A percentile compares a stretch with the other conserved stretches of the same genome.
Conservation (phyloP, 2,329 filamentous ascomycete genomes). For the Lachnellula hyalina region DNA sequence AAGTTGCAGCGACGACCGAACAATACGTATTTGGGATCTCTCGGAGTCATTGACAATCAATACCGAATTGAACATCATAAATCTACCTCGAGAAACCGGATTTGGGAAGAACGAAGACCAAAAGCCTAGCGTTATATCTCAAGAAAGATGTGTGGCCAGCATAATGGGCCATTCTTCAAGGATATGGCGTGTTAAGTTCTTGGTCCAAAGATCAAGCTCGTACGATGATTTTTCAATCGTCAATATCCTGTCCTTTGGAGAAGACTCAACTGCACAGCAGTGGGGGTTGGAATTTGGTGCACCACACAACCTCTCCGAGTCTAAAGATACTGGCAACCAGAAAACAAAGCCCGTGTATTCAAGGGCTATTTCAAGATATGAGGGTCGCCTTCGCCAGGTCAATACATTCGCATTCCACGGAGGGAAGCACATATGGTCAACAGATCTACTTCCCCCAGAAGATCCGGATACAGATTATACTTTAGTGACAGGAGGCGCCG, state of each 20-base stretch:
- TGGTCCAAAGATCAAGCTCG: slow-evolving; percentile 25
- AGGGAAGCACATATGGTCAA: slow-evolving; percentile 90
- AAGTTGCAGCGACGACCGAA: slow-evolving; percentile 93
- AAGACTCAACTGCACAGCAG: slow-evolving; percentile 71
- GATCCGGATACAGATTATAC: neutral
- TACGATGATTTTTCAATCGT: slow-evolving; percentile 29
- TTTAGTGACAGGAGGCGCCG: slow-evolving; percentile 72
- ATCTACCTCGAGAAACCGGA: slow-evolving; percentile 49
- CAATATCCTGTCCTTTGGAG: slow-evolving; percentile 71
- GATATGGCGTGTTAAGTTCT: slow-evolving; percentile 81
- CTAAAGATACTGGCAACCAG: neutral
- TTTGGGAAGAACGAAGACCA: slow-evolving; percentile 44
- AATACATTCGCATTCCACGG: slow-evolving; percentile 60
- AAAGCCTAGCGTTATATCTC: slow-evolving; percentile 25
- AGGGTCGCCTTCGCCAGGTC: slow-evolving; percentile 42
- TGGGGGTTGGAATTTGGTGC: slow-evolving; percentile 45
- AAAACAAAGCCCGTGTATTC: neutral
- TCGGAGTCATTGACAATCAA: neutral
- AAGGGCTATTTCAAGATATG: neutral
- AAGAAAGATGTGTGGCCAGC: slow-evolving; percentile 54
- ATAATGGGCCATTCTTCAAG: slow-evolving; percentile 83
- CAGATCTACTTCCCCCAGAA: slow-evolving; percentile 40
- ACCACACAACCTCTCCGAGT: neutral
- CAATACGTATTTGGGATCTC: slow-evolving; percentile 83
- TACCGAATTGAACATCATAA: neutral